These are phyloP conservation scores for Penicillium pulvis DNA, from an alignment of 495 filamentous ascomycete genomes.

Conservation along the genomic window DNA sequence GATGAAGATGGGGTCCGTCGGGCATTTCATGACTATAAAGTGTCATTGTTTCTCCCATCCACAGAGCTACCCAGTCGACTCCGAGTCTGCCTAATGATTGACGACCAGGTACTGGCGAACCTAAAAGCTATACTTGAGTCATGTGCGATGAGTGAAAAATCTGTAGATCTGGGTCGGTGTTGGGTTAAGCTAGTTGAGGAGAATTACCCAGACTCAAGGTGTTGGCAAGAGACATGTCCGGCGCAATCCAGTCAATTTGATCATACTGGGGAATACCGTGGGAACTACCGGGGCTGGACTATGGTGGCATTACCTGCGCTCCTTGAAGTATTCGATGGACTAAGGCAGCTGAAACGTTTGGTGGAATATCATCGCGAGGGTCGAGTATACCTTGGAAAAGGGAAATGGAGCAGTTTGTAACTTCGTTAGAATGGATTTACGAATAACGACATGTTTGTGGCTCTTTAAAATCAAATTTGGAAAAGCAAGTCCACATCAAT, in stretches of 20 bases:
- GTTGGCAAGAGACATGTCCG: conserved; percentile 17
- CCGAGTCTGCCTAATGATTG: conserved; percentile 31
- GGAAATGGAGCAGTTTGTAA: conserved; percentile 21
- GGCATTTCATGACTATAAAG: conserved; percentile 33
- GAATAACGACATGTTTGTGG: neutral
- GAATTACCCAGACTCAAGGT: conserved; percentile 32
- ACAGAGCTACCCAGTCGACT: conserved; percentile 33
- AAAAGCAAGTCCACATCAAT: neutral
- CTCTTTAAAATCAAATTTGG: neutral
- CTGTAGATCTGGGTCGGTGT: conserved; percentile 16
- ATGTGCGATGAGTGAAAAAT: conserved; percentile 9
- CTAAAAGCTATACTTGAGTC: conserved; percentile 14
- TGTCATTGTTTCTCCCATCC: conserved; percentile 26
- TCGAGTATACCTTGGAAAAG: conserved; percentile 28
- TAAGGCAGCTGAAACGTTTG: conserved; percentile 28
- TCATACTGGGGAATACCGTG: conserved; percentile 8
- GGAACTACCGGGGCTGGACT: conserved; percentile 31
- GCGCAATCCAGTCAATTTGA: neutral
- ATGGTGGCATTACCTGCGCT: conserved; percentile 31
- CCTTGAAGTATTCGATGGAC: conserved; percentile 34
- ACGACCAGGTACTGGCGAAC: conserved; percentile 22
- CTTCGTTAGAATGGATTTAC: neutral
- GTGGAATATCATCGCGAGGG: conserved; percentile 30
- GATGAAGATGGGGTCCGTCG: conserved; percentile 23
- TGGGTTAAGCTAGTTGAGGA: conserved; percentile 38